These are phyloP conservation scores for Coemansia sp. DNA, from an alignment of 192 early-diverging fungal genomes.

Conservation along the genomic window DNA sequence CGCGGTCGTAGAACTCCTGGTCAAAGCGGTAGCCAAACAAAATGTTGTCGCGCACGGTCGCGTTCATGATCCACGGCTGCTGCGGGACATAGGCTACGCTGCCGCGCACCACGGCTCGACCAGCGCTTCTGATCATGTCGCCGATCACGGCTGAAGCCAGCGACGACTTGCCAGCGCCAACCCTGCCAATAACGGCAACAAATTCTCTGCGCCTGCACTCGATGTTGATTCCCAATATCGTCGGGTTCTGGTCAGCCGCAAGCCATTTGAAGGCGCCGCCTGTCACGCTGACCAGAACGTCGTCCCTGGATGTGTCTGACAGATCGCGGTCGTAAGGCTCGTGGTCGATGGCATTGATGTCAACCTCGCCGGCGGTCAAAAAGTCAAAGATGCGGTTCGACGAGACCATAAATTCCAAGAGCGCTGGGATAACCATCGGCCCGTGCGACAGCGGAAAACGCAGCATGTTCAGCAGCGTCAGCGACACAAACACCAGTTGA, in stretches of 20 bases:
- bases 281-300: slow-evolving; percentile 35
- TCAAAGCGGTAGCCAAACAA: slow-evolving; percentile 65
- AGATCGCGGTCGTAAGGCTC: slow-evolving; percentile 44
- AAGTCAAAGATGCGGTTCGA: slow-evolving; percentile 23
- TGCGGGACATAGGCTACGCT: slow-evolving; percentile 63
- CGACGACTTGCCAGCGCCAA: slow-evolving; percentile 76
- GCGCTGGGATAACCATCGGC: slow-evolving; percentile 30
- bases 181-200: slow-evolving; percentile 63
- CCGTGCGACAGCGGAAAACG: slow-evolving; percentile 43
- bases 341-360: slow-evolving; percentile 33
- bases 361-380: slow-evolving; percentile 46
- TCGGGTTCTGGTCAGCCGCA: slow-evolving; percentile 30
- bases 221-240: slow-evolving; percentile 46
- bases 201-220: slow-evolving; percentile 55
- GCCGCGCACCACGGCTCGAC: slow-evolving; percentile 30
- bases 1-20: slow-evolving; percentile 57
- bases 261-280: slow-evolving; percentile 61
- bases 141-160: slow-evolving; percentile 64
- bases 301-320: slow-evolving; percentile 9
- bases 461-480: slow-evolving; percentile 56
- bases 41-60: slow-evolving; percentile 67
- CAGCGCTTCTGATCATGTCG: slow-evolving; percentile 48
- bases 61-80: slow-evolving; percentile 71
- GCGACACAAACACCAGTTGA: slow-evolving; percentile 53
- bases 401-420: no score